These are phyloP conservation scores for Ulvella scutata DNA, from an alignment of 139 green algal genomes.

Conservation along the genomic window DNA sequence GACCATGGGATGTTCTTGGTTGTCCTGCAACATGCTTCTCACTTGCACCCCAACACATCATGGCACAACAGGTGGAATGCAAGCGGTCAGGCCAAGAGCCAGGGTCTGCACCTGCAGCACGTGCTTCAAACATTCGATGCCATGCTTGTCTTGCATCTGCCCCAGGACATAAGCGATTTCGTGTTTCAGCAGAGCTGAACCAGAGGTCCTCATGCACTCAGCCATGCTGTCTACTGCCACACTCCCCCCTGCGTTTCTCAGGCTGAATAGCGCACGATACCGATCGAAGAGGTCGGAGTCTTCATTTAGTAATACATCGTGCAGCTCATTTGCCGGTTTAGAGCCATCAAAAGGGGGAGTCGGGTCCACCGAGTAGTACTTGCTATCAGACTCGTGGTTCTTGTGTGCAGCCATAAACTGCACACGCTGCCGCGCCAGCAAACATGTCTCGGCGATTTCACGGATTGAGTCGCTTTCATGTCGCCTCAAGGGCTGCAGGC, in stretches of 20 bases:
- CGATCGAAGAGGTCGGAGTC: slow-evolving; percentile 60
- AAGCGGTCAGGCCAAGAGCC: background rate
- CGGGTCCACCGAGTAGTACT: slow-evolving; percentile 86
- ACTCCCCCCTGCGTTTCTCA: slow-evolving; percentile 73
- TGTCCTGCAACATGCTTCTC: slow-evolving; percentile 32
- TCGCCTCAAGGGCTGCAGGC: slow-evolving; percentile 39
- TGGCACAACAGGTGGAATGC: background rate
- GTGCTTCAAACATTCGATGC: slow-evolving; percentile 26
- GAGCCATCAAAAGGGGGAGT: slow-evolving; percentile 49
- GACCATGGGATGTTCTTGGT: slow-evolving; percentile 84
- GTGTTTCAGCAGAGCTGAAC: slow-evolving; percentile 73
- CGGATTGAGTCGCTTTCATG: slow-evolving; percentile 9
- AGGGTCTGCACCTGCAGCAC: slow-evolving; percentile 19
- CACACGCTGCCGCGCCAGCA: slow-evolving; percentile 82
- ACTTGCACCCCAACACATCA: background rate
- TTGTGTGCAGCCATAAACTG: slow-evolving; percentile 28
- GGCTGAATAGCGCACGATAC: slow-evolving; percentile 89
- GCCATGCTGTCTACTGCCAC: slow-evolving; percentile 59
- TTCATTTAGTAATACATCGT: slow-evolving; percentile 52
- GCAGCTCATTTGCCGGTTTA: slow-evolving; percentile 41
- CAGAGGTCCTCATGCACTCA: slow-evolving; percentile 26
- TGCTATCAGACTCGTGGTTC: slow-evolving; percentile 23
- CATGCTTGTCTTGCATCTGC: slow-evolving; percentile 73
- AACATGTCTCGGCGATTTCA: slow-evolving; percentile 90
- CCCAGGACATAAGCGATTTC: slow-evolving; percentile 95